phyloP scores from a whole-genome alignment of 1,284 basidiomycete species.

The Ustilago lituana region DNA sequence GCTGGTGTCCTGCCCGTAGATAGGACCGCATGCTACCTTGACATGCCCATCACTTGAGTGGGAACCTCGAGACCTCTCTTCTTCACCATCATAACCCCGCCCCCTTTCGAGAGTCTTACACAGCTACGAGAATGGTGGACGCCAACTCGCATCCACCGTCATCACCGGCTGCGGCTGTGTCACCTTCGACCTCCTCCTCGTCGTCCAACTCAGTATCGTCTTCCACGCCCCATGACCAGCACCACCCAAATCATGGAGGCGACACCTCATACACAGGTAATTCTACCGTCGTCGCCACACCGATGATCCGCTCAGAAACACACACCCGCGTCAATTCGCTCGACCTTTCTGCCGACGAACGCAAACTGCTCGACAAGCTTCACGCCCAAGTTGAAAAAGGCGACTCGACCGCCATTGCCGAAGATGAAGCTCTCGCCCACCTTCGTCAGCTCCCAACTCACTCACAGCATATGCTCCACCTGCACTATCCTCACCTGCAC shows the following conservation, averaged over 20 bases:
- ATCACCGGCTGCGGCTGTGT: background rate
- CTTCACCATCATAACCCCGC: background rate
- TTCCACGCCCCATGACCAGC: too few relatives aligned
- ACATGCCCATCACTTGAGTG: background rate
- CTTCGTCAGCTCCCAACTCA: slow-evolving; percentile 19
- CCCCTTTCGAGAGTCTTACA: too few relatives aligned
- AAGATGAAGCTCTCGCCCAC: slow-evolving; percentile 29
- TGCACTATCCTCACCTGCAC: slow-evolving; percentile 5
- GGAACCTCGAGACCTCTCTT: background rate
- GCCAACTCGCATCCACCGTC: background rate
- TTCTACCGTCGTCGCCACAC: slow-evolving; percentile 19
- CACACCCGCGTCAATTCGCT: slow-evolving; percentile 33
- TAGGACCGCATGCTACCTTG: too few relatives aligned
- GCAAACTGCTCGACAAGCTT: slow-evolving; percentile 18
- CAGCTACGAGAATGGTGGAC: background rate
- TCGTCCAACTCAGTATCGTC: too few relatives aligned
- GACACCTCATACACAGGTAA: background rate
- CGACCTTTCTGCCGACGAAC: slow-evolving; percentile 14
- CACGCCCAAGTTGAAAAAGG: slow-evolving; percentile 30
- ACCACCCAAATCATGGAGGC: background rate
- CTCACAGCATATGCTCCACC: slow-evolving; percentile 7
- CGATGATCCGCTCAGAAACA: slow-evolving; percentile 14
- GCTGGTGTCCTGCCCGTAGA: background rate
- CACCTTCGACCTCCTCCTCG: too few relatives aligned
- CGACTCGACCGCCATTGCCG: slow-evolving; percentile 34